Evolutionary conservation across 306 rosid species (phyloP).

Genomic region (Sicyos edulis): DNA sequence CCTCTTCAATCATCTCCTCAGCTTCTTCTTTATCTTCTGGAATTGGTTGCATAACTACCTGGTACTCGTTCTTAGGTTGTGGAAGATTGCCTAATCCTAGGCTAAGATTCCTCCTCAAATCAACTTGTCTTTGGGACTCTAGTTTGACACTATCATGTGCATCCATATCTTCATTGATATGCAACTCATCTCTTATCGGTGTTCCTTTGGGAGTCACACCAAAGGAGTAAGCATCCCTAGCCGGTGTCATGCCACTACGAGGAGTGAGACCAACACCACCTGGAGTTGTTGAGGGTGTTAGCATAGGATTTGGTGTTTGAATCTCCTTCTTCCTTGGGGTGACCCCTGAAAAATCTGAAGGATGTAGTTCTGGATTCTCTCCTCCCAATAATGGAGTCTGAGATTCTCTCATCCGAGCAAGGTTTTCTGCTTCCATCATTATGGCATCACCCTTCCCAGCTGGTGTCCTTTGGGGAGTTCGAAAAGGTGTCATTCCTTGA

Average conservation of each 20-base stretch:
- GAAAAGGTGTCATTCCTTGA: slow-evolving; percentile 67
- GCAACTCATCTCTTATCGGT: slow-evolving; percentile 86
- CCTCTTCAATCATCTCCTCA: slow-evolving; percentile 79
- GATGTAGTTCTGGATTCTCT: slow-evolving; percentile 88
- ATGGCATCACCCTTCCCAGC: slow-evolving; percentile 88
- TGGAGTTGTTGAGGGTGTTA: slow-evolving; percentile 90
- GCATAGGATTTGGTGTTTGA: slow-evolving; percentile 74
- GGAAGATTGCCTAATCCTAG: slow-evolving; percentile 68
- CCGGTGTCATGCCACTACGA: slow-evolving; percentile 70
- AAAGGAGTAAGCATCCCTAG: slow-evolving; percentile 75
- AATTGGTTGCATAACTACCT: slow-evolving; percentile 75
- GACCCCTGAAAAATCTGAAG: slow-evolving; percentile 93
- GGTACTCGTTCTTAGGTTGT: slow-evolving; percentile 82
- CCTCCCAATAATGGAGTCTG: slow-evolving; percentile 95
- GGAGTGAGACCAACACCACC: slow-evolving; percentile 76
- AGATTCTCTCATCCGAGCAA: slow-evolving; percentile 93
- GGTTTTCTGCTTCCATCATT: slow-evolving; percentile 95
- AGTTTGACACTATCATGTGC: slow-evolving; percentile 56
- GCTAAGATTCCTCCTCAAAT: slow-evolving; percentile 57
- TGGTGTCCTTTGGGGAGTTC: slow-evolving; percentile 94
- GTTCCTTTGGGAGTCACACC: slow-evolving; percentile 83
- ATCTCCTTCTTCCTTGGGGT: slow-evolving; percentile 81
- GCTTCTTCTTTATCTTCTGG: slow-evolving; percentile 72
- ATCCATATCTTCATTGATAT: slow-evolving; percentile 72
- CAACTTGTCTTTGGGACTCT: slow-evolving; percentile 72